Percentiles rank a stretch among this genome's conserved stretches.
These are phyloP conservation scores for Monosporozyma aerobia DNA, from an alignment of 805 yeast genomes.

Conservation along the genomic window DNA sequence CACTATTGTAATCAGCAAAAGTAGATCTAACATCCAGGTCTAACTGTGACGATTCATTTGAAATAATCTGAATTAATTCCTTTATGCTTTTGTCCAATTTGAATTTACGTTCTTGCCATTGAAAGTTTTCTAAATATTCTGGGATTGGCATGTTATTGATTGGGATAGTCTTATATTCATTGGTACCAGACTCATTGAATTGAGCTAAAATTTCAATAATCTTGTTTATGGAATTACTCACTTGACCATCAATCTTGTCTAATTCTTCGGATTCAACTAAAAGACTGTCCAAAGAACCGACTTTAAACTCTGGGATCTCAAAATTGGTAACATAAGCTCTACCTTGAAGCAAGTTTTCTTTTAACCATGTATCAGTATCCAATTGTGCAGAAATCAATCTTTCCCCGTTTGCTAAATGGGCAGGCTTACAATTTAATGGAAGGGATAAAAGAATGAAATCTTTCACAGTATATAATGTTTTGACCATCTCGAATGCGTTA, in stretches of 20 bases:
- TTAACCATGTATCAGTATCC: constrained; percentile 43
- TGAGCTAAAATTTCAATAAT: constrained; percentile 61
- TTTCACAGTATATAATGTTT: constrained; percentile 26
- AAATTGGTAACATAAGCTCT: constrained; percentile 48
- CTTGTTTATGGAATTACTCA: constrained; percentile 60
- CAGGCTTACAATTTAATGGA: constrained; percentile 47
- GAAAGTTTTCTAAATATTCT: constrained; percentile 62
- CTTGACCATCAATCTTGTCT: constrained; percentile 69
- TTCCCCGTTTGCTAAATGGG: constrained; percentile 28
- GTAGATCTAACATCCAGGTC: constrained; percentile 78
- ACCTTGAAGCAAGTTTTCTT: constrained; percentile 47
- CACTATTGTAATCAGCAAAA: constrained; percentile 67
- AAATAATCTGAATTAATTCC: constrained; percentile 58
- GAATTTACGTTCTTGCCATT: constrained; percentile 84
- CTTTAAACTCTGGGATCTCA: constrained; percentile 75
- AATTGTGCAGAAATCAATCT: constrained; percentile 4
- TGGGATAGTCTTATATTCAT: constrained; percentile 43
- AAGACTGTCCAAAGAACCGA: constrained; percentile 87
- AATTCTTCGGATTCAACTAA: constrained; percentile 89
- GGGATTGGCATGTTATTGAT: constrained; percentile 41
- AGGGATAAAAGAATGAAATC: constrained; percentile 44
- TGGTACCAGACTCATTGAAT: constrained; percentile 36
- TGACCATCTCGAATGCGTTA: constrained; percentile 15
- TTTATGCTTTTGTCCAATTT: constrained; percentile 76
- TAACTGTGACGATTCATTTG: constrained; percentile 70